Base-by-base conservation (phyloP, 1,284 basidiomycete species). In the Tilletia indica region DNA sequence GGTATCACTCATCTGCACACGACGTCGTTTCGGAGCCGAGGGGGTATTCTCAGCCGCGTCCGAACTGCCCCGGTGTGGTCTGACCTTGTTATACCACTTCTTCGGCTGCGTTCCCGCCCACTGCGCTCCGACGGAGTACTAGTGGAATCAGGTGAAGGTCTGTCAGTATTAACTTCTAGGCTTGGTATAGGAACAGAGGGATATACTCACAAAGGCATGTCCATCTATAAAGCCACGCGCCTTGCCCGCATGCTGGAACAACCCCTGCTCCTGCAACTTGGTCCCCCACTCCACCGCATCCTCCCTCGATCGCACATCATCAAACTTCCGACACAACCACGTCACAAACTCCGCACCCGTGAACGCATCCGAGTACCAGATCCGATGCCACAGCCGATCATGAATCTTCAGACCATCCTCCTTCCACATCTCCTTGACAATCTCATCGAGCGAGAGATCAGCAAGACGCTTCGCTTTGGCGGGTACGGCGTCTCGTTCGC, bases 191-290 rank as follows among this genome's bases (percentile, higher is more conserved):
- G 2, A 31, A 2, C 25, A 31, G 25, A 38, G 21, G 34, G 12
- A 21, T 14, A 1, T 31, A 71, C 66, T 68, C 58, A 72, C 68
- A 63, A 84, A 84, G 76, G 82, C 82, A 51, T 84, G 81, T 0
- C 83, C 83, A 51, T 84, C 83, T 47, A 82, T 58, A 71, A 84
- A 83, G 12, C 79, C 81, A 66, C 83, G 83, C 34, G 64, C 68
- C 54, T 71, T 71, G 51, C 79, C 71, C 66, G 82, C 81, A 61
- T 84, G 83, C 73, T 80, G 78, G 51, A 84, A 81, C 64, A 79
- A 68, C 0, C 80, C 81, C 6, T 76, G 75, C 45, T 75, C 70
- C 74, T 77, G 75, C 58, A 84, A 72, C 68, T 73, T 72, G 36
- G 69, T 72, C 5, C 82, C 83, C 61, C 74, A 72, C 56, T 77